Evolutionary conservation across 345 rosid species (phyloP).

Genomic region (Sonneratia caseolaris): DNA sequence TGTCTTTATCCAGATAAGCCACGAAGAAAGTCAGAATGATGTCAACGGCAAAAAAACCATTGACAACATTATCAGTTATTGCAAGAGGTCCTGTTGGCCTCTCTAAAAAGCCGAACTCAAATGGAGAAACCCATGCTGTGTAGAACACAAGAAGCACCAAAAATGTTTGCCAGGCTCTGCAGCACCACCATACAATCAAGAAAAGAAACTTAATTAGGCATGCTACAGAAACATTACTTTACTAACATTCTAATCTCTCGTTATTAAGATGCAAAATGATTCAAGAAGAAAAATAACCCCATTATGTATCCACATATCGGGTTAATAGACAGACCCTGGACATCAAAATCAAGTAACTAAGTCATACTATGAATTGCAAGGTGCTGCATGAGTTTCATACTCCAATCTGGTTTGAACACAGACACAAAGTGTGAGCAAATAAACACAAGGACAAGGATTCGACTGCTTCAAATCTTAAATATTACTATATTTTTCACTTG

Average conservation of each 20-base stretch:
- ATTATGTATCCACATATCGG: background rate
- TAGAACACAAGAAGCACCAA: constrained; percentile 68
- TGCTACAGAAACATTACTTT: background rate
- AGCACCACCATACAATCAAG: background rate
- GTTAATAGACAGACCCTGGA: background rate
- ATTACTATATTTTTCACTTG: too few relatives aligned
- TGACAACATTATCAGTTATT: constrained; percentile 48
- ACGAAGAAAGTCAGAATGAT: constrained; percentile 72
- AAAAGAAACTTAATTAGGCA: background rate
- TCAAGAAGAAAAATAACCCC: background rate
- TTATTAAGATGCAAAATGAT: background rate
- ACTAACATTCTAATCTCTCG: background rate
- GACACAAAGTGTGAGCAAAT: background rate
- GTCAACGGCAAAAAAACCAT: constrained; percentile 56
- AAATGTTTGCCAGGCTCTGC: constrained; percentile 66
- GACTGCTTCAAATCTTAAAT: background rate
- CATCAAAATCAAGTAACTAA: background rate
- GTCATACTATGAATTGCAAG: background rate
- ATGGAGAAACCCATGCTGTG: constrained; percentile 89
- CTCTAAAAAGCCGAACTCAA: constrained; percentile 60
- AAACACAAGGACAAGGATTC: background rate
- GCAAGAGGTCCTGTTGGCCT: constrained; percentile 38
- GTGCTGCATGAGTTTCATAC: background rate
- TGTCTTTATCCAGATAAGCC: constrained; percentile 55
- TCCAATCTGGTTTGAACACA: background rate